Percentiles rank a stretch among this genome's conserved stretches.
These are phyloP conservation scores for Blumeria graminis DNA, from an alignment of 2,329 filamentous ascomycete genomes.

Conservation along the genomic window DNA sequence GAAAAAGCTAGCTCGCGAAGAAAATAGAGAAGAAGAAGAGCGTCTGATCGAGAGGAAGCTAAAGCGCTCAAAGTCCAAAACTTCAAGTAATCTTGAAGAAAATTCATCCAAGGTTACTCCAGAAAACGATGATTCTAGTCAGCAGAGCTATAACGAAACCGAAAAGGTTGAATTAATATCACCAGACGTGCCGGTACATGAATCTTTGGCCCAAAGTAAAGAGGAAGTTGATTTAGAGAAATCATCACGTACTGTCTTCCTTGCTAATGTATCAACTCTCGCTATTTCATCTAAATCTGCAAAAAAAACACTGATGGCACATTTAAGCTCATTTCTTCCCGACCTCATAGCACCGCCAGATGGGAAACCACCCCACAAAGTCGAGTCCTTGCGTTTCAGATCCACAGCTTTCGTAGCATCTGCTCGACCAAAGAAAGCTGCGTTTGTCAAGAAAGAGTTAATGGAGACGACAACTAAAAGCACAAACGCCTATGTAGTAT, in stretches of 20 bases:
- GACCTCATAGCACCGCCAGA: constrained; percentile 22
- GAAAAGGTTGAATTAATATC: constrained; percentile 16
- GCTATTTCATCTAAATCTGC: constrained; percentile 63
- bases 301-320: constrained; percentile 51
- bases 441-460: constrained; percentile 71
- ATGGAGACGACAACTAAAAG: constrained; percentile 82
- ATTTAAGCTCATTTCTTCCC: constrained; percentile 54
- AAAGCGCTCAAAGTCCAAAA: constrained; percentile 27
- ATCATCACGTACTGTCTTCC: constrained; percentile 70
- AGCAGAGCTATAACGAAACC: constrained; percentile 11
- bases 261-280: constrained; percentile 68
- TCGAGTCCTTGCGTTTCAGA: constrained; percentile 84
- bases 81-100: constrained; percentile 9
- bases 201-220: constrained; percentile 28
- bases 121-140: constrained; percentile 9
- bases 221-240: constrained; percentile 51
- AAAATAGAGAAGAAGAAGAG: constrained; percentile 28
- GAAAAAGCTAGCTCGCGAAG: constrained; percentile 34
- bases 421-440: constrained; percentile 73
- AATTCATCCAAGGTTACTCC: constrained; percentile 12
- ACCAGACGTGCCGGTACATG: constrained; percentile 23
- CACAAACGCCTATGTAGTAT: constrained; percentile 86
- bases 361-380: constrained; percentile 33
- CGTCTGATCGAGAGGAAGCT: constrained; percentile 18
- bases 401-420: constrained; percentile 65